Percentiles rank a stretch among this genome's conserved stretches.
Conservation (phyloP, 441 rosid genomes). For the Pelargonium fulgidum region DNA sequence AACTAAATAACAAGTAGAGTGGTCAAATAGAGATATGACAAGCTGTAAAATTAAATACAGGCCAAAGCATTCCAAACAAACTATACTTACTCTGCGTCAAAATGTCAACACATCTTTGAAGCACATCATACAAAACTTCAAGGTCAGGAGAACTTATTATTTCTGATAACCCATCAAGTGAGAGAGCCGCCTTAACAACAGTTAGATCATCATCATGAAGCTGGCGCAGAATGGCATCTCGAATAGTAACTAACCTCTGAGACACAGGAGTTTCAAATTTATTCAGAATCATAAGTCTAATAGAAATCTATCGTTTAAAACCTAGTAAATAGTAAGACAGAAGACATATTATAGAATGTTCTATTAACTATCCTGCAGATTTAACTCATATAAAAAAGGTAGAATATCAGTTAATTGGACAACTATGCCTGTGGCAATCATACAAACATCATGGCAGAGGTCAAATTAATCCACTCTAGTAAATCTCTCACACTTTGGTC, state of each 20-base stretch:
- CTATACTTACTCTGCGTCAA: slow-evolving; percentile 47
- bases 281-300: neutral
- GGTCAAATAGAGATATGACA: neutral
- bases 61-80: slow-evolving; percentile 10
- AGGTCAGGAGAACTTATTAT: slow-evolving; percentile 47
- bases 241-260: slow-evolving; percentile 64
- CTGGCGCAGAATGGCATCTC: slow-evolving; percentile 64
- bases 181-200: slow-evolving; percentile 70
- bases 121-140: slow-evolving; percentile 43
- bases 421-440: neutral
- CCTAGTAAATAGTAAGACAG: neutral
- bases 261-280: slow-evolving; percentile 4
- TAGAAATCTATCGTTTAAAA: neutral
- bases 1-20: neutral
- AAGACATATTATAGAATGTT: neutral
- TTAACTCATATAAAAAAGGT: neutral
- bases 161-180: slow-evolving; percentile 56
- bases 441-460: neutral
- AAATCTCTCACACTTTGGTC: neutral
- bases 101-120: slow-evolving; percentile 48
- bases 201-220: slow-evolving; percentile 78
- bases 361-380: neutral
- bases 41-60: neutral
- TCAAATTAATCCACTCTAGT: neutral
- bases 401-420: neutral